phyloP scores from a whole-genome alignment of 2,329 filamentous ascomycete species.

The Ceratocystiopsis brevicomis region DNA sequence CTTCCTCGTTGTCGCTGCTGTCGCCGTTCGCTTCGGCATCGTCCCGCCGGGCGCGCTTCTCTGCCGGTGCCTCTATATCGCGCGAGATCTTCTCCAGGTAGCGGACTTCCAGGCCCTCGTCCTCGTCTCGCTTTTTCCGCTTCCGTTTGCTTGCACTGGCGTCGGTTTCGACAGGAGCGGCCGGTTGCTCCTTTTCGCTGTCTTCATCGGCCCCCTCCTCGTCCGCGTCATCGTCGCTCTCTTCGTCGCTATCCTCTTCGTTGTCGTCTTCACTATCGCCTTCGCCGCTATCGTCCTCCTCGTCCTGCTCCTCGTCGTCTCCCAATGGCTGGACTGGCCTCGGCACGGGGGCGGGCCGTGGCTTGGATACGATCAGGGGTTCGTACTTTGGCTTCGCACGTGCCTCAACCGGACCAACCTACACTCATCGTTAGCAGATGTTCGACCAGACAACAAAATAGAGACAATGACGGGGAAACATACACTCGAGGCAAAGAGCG shows the following conservation, averaged over 20 bases:
- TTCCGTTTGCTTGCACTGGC: slow-evolving; percentile 43
- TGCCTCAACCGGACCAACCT: slow-evolving; percentile 33
- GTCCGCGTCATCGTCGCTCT: slow-evolving; percentile 19
- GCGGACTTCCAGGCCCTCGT: slow-evolving; percentile 50
- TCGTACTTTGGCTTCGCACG: slow-evolving; percentile 27
- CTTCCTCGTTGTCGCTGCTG: slow-evolving; percentile 11
- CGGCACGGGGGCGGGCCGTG: background rate
- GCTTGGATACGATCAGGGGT: slow-evolving; percentile 4
- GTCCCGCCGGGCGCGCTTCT: slow-evolving; percentile 31
- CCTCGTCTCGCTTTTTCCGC: slow-evolving; percentile 36
- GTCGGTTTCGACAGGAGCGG: slow-evolving; percentile 23
- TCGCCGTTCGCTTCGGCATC: slow-evolving; percentile 14
- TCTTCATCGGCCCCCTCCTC: slow-evolving; percentile 10
- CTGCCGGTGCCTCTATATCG: slow-evolving; percentile 20
- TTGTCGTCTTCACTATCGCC: slow-evolving; percentile 14
- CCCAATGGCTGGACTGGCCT: slow-evolving; percentile 3
- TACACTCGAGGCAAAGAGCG: slow-evolving; percentile 57
- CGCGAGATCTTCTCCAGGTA: slow-evolving; percentile 50
- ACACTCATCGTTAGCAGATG: background rate
- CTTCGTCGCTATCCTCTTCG: slow-evolving; percentile 13
- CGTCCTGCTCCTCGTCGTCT: slow-evolving; percentile 4
- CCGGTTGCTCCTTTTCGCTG: slow-evolving; percentile 9
- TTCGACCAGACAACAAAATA: too few relatives aligned
- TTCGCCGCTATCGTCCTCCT: background rate
- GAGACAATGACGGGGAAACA: background rate